A percentile compares a stretch with the other conserved stretches of the same genome.
Evolutionary conservation across 2,329 filamentous ascomycete species (phyloP).

Genomic region (Neonectria ditissima): DNA sequence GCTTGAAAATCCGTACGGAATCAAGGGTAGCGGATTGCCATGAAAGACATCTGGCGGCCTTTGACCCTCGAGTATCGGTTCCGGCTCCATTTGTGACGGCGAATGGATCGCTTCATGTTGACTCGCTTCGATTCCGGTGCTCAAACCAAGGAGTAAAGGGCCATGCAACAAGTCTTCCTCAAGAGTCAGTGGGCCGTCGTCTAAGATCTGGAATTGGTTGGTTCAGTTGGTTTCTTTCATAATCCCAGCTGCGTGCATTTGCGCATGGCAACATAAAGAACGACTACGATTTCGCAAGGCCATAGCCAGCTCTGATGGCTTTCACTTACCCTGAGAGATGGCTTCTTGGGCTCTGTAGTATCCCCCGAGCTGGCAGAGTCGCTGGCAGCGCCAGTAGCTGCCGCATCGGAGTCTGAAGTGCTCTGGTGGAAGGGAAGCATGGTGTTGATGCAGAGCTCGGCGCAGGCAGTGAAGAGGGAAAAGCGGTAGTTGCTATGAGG

Average conservation of each 20-base stretch:
- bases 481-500: background rate
- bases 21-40: too few species aligned
- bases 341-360: background rate
- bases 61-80: background rate
- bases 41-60: background rate
- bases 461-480: background rate
- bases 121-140: background rate
- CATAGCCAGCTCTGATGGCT: background rate
- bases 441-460: background rate
- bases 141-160: background rate
- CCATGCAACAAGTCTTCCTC: background rate
- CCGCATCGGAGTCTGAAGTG: background rate
- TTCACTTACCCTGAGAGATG: conserved; percentile 4
- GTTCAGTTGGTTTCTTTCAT: background rate
- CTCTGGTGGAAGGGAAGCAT: background rate
- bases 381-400: background rate
- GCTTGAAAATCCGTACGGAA: accelerated
- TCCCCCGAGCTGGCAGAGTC: background rate
- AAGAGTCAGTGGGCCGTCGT: background rate
- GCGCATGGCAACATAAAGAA: background rate
- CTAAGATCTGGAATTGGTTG: background rate
- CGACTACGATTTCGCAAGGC: background rate
- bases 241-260: background rate
- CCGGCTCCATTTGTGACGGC: background rate
- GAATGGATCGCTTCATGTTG: background rate